A percentile compares a stretch with the other conserved stretches of the same genome.
Evolutionary conservation across 805 yeast genomes (phyloP).

Genomic region (Candida qinlingensis): DNA sequence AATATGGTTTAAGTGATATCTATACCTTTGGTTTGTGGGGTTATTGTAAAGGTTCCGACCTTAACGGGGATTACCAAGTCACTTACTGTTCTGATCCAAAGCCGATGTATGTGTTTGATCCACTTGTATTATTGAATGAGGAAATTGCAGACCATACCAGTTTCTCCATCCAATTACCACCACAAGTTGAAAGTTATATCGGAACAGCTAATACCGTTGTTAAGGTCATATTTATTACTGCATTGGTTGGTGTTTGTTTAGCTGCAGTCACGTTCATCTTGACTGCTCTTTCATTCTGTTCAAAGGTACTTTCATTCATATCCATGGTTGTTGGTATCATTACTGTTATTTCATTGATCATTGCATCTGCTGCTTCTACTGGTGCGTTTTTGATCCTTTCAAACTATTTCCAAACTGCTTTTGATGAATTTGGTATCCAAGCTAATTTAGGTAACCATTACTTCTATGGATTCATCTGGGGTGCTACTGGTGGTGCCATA

Average conservation of each 20-base stretch:
- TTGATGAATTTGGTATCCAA: constrained; percentile 45
- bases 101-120: constrained; percentile 53
- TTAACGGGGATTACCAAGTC: constrained; percentile 25
- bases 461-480: constrained; percentile 63
- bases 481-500: constrained; percentile 45
- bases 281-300: constrained; percentile 41
- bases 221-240: constrained; percentile 53
- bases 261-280: constrained; percentile 38
- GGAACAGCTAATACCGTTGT: constrained; percentile 41
- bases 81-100: constrained; percentile 50
- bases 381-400: constrained; percentile 51
- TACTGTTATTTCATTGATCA: constrained; percentile 32
- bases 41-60: constrained; percentile 44
- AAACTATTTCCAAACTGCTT: constrained; percentile 44
- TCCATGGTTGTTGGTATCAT: constrained; percentile 41
- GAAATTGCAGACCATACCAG: background rate
- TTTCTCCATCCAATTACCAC: constrained; percentile 41
- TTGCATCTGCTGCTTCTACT: constrained; percentile 54
- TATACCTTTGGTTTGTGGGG: constrained; percentile 61
- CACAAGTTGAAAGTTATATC: constrained; percentile 41
- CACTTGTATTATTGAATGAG: constrained; percentile 30
- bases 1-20: constrained; percentile 36
- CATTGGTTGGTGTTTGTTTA: constrained; percentile 43
- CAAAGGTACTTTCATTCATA: constrained; percentile 38
- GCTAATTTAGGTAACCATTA: constrained; percentile 41